Evolutionary conservation across 345 rosid genomes (phyloP).

Genomic region (Euphorbia lathyris): DNA sequence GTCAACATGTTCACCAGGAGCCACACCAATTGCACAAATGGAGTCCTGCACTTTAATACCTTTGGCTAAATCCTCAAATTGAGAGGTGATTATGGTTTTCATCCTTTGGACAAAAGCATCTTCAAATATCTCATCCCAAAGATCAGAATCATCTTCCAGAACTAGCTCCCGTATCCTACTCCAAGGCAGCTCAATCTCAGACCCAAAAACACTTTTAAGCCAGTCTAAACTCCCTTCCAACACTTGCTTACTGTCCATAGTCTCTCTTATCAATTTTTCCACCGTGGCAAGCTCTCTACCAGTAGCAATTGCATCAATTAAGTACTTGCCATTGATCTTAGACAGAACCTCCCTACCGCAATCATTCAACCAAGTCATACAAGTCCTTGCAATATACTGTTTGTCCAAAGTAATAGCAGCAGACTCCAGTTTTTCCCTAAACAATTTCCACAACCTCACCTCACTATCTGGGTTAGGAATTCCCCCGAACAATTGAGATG

Average conservation of each 20-base stretch:
- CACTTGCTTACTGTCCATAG: conserved; percentile 82
- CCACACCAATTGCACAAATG: conserved; percentile 41
- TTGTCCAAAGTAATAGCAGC: conserved; percentile 54
- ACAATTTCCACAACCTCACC: conserved; percentile 79
- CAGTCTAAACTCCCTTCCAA: conserved; percentile 89
- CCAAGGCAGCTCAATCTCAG: conserved; percentile 97
- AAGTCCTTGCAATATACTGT: conserved; percentile 51
- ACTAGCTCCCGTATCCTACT: conserved; percentile 89
- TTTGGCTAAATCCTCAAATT: conserved; percentile 59
- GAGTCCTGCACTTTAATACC: conserved; percentile 52
- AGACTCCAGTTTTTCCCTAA: conserved; percentile 75
- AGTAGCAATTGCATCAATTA: conserved; percentile 57
- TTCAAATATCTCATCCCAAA: conserved; percentile 98
- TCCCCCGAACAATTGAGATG: conserved; percentile 90
- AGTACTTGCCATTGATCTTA: conserved; percentile 62
- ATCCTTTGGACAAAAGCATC: conserved; percentile 87
- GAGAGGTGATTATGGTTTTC: conserved; percentile 63
- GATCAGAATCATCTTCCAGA: conserved; percentile 75
- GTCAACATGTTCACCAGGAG: conserved; percentile 51
- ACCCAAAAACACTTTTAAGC: conserved; percentile 90
- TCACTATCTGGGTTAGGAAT: conserved; percentile 93
- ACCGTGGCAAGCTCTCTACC: conserved; percentile 82
- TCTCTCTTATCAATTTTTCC: conserved; percentile 71
- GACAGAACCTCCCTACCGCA: conserved; percentile 57
- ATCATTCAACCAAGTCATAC: conserved; percentile 77